Evolutionary conservation across 768 basidiomycete genomes (phyloP).

Genomic region (Phlebiopsis flavidoalba): DNA sequence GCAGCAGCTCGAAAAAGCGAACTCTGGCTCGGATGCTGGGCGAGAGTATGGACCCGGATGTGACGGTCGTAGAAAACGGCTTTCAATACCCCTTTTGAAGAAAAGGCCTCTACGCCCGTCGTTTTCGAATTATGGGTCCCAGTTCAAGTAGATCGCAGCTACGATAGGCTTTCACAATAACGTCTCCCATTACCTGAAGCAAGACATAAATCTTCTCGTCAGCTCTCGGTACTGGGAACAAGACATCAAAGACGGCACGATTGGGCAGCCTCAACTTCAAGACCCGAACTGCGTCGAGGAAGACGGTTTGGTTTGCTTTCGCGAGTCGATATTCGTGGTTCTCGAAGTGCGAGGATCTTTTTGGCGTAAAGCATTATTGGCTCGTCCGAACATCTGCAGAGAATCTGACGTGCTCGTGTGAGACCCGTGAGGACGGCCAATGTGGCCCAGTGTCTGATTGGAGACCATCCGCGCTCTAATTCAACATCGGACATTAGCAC

Average conservation of each 20-base stretch:
- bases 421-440: constrained; percentile 68
- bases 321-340: constrained; percentile 44
- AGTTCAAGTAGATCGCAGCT: constrained; percentile 77
- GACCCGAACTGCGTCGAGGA: constrained; percentile 77
- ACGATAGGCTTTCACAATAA: constrained; percentile 77
- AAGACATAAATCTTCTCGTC: too few species aligned
- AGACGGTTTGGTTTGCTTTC: constrained; percentile 40
- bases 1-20: constrained; percentile 67
- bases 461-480: constrained; percentile 83
- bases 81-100: constrained; percentile 59
- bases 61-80: constrained; percentile 79
- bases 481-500: neutral
- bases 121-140: constrained; percentile 64
- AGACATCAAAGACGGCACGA: constrained; percentile 17
- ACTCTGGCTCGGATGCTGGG: constrained; percentile 76
- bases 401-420: constrained; percentile 52
- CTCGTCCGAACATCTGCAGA: constrained; percentile 44
- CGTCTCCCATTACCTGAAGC: constrained; percentile 65
- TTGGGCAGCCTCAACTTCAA: constrained; percentile 74
- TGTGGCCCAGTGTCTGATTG: constrained; percentile 70
- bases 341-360: constrained; percentile 40
- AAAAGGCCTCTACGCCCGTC: constrained; percentile 57
- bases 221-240: neutral
- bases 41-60: constrained; percentile 65
- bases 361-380: constrained; percentile 51